Base-by-base conservation (phyloP, 805 yeast species). In the Hyphopichia homilentoma region DNA sequence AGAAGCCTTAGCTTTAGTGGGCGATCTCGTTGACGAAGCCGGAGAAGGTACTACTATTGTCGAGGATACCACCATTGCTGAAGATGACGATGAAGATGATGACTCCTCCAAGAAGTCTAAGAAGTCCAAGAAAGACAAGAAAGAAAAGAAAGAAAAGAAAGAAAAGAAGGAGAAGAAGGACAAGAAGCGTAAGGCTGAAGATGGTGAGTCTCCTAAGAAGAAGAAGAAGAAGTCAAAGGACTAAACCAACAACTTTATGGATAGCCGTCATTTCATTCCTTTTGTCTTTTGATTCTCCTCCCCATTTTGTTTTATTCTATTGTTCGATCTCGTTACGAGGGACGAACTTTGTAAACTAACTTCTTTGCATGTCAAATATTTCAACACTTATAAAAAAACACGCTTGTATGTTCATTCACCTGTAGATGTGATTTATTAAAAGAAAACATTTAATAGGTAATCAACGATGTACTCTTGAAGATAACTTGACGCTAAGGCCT, bases 1-100 rank as follows among this genome's bases (percentile, higher is more conserved):
- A 59, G 85, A 84, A 65, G 98, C 97, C 35, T 74, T 93, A 65
- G 79, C 81, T 34, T 73, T 83, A 53, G 61, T 69, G 32, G 77
- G 73, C 34, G 83, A 77, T 47, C 60, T 65, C 38, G 70, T 56
- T 41, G 65, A 68, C 45, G 62, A 67, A 36, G 53, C 50, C 30
- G 53, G 46, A 20, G 56, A 47, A 14, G 43, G 32, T 32, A 45
- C 35, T 14, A 42, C 40, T 16, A 50, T 48, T 27, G 54, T 50
- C 34, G 64, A 58, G 22, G 41, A 34, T 22, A 12, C 33, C 27
- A 29, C 18, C 21, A 47, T 12, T 8, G 53, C 35, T 13, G 47
- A 37, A 14, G 43, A 21, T 11, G 44, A 34, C 14, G 48, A 39
- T 13, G 41, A 43, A 32, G 40, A 47, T 34, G 50, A 50, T 29